phyloP scores from a whole-genome alignment of 2,329 filamentous ascomycete genomes.

The Tolypocladium nubicola region DNA sequence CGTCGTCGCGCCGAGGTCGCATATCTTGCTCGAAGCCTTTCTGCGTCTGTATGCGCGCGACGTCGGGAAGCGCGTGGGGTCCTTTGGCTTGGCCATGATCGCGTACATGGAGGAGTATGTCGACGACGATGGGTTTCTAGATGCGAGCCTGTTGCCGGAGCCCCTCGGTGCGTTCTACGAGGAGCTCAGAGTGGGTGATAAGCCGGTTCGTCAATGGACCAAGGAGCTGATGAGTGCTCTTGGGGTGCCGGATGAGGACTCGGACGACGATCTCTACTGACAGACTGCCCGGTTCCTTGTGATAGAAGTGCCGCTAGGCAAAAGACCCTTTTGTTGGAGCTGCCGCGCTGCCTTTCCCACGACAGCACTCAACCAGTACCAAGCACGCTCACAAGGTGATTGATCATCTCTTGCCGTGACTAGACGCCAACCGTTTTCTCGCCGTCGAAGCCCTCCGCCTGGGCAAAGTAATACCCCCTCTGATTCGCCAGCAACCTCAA shows the following conservation, averaged over 20 bases:
- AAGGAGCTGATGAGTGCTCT: not conserved
- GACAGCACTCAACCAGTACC: not conserved
- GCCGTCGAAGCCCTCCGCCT: conserved; percentile 21
- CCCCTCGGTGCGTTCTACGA: not conserved
- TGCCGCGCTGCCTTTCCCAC: not conserved
- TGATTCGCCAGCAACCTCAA: conserved; percentile 29
- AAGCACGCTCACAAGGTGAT: not conserved
- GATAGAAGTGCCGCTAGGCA: not conserved
- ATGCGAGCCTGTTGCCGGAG: not conserved
- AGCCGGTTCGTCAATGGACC: not conserved
- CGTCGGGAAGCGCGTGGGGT: not conserved
- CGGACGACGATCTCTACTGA: not conserved
- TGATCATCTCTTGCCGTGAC: not conserved
- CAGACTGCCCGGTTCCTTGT: not conserved
- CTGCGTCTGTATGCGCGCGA: not conserved
- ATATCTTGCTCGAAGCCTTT: not conserved
- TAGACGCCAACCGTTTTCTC: conserved; percentile 11
- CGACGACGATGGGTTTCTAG: not conserved
- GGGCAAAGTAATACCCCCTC: conserved; percentile 27
- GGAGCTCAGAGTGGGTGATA: not conserved
- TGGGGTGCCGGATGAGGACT: not conserved
- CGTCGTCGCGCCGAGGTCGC: not conserved
- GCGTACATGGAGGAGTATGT: not conserved
- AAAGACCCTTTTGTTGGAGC: no score
- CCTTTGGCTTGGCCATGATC: not conserved